Evolutionary conservation across 257 asterid species (phyloP).

Genomic region (Capsicum chinense): DNA sequence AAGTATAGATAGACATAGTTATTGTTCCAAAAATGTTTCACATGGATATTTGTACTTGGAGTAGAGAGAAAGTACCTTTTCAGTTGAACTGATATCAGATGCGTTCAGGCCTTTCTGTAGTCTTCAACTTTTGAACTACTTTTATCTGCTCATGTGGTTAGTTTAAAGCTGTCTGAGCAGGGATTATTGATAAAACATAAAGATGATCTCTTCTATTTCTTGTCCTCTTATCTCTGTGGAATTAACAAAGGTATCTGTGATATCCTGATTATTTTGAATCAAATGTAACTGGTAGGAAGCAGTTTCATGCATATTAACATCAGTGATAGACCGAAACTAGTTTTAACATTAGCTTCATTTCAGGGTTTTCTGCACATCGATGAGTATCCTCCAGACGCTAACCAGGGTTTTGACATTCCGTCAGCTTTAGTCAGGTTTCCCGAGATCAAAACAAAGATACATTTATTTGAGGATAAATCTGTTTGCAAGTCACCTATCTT

Average conservation of each 20-base stretch:
- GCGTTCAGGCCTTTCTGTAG: conserved; percentile 4
- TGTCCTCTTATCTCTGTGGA: conserved; percentile 1
- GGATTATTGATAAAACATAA: neutral
- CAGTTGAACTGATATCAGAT: conserved; percentile 1
- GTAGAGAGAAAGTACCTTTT: neutral
- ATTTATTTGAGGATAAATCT: conserved; percentile 52
- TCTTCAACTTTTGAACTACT: conserved; percentile 6
- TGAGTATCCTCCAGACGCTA: conserved; percentile 98
- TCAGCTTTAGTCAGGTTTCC: conserved; percentile 76
- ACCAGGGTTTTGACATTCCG: conserved; percentile 98
- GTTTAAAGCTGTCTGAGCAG: neutral
- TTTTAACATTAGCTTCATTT: conserved; percentile 22
- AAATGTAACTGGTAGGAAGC: conserved; percentile 4
- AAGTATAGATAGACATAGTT: neutral
- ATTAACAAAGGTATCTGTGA: neutral
- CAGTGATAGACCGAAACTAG: neutral
- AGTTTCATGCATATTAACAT: neutral
- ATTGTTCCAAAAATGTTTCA: neutral
- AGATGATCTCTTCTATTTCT: neutral
- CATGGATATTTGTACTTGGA: conserved; percentile 14
- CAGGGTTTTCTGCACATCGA: conserved; percentile 99
- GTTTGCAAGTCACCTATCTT: conserved; percentile 57
- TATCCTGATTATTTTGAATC: neutral
- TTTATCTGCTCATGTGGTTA: conserved; percentile 2
- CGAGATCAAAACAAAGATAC: conserved; percentile 61